Base-by-base conservation (phyloP, 2,329 filamentous ascomycete species). In the Curvularia hawaiiensis region DNA sequence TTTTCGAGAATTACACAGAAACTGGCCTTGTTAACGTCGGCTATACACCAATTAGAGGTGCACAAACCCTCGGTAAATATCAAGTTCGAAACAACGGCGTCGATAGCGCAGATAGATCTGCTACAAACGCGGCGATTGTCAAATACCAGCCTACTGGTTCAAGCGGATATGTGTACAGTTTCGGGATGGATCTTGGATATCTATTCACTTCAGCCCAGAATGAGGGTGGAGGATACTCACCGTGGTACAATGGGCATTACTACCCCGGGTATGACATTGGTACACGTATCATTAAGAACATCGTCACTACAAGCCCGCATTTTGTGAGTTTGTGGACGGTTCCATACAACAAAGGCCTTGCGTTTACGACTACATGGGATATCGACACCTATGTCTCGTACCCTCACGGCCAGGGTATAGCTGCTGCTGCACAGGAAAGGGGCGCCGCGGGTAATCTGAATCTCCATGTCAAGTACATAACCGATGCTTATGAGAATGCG, bases 301-400 rank as follows among this genome's bases (percentile, higher is more conserved):
- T 58, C 6, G 51, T 58, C 40, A 54, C 51, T 33, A 50, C 31
- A 16, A 50, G 51, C 24, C 45, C 51, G 18, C 45, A 46, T 41
- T 58, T 54, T 9, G 55, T 54, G 6, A 58, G 55, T 20, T 26
- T 58, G 4, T 58, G 55, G 55, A 48, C 55, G 6, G 55, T 58
- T 30, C 55, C 55, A 7, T 58, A 58, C 51, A 58, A 58, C 33
- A 58, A 58, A 33, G 55, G 55, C 7, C 55, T 58, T 3, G 55
- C 45, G 7, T 58, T 58, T 33, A 58, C 55, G 6, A 58, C 55
- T 26, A 58, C 55, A 1, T 58, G 55, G 55, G 55, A 58, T 5
- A 58, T 58, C 9, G 55, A 58, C 12, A 58, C 55, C 12, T 58
- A 58, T 31, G 55, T 58, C 31, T 58, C 55, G 9, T 58, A 58